These are phyloP conservation scores for Penicillium salamii DNA, from an alignment of 495 filamentous ascomycete genomes.

Conservation along the genomic window DNA sequence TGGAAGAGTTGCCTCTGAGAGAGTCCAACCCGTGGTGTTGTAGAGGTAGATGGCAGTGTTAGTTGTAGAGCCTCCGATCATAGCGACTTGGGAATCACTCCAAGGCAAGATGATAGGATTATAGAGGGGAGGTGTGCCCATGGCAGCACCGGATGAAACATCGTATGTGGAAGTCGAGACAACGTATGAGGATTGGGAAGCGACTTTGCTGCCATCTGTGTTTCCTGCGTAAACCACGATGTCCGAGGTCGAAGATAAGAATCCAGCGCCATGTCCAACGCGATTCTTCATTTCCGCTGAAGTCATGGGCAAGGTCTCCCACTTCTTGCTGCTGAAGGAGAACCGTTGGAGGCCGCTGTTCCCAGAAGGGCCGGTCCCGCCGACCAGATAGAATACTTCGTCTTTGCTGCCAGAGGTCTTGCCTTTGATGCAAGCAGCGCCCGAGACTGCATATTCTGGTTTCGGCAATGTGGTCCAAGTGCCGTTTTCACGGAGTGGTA, in stretches of 20 bases:
- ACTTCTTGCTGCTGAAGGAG: constrained; percentile 69
- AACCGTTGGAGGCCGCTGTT: constrained; percentile 85
- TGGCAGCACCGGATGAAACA: constrained; percentile 47
- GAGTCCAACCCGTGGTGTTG: constrained; percentile 55
- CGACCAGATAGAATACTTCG: constrained; percentile 75
- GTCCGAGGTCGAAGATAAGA: constrained; percentile 63
- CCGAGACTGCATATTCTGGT: constrained; percentile 62
- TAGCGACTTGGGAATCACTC: constrained; percentile 65
- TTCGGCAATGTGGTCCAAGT: constrained; percentile 64
- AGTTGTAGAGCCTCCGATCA: constrained; percentile 69
- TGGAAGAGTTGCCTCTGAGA: constrained; percentile 60
- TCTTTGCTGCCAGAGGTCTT: constrained; percentile 39
- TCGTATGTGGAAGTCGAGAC: constrained; percentile 62
- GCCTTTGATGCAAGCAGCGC: constrained; percentile 72
- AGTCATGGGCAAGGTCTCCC: constrained; percentile 63
- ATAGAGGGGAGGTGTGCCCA: constrained; percentile 59
- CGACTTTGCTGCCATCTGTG: constrained; percentile 48
- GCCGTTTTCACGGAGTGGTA: constrained; percentile 64
- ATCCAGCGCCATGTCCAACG: constrained; percentile 71
- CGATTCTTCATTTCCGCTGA: constrained; percentile 62
- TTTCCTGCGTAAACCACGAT: constrained; percentile 83
- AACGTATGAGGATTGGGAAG: constrained; percentile 73
- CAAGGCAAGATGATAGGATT: constrained; percentile 74
- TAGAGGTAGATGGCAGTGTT: constrained; percentile 71
- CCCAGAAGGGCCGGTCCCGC: constrained; percentile 57